Percentiles rank a stretch among this genome's conserved stretches.
Conservation (phyloP, 1,284 basidiomycete genomes). For the Rhodofomes roseus region DNA sequence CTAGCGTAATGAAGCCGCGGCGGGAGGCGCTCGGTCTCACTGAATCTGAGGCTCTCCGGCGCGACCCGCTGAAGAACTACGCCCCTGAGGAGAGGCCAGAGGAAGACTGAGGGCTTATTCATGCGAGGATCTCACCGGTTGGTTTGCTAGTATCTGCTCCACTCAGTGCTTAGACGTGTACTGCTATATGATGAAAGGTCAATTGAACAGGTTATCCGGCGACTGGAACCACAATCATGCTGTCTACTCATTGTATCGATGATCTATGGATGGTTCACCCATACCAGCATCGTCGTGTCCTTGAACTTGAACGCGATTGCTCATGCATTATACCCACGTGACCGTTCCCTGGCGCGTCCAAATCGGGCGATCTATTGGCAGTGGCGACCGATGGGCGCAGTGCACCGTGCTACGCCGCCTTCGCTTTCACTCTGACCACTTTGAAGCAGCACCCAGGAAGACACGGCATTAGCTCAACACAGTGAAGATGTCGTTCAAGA, state of each 20-base stretch:
- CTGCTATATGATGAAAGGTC: background rate
- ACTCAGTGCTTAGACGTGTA: background rate
- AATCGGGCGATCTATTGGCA: slow-evolving; percentile 19
- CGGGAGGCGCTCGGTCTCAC: slow-evolving; percentile 36
- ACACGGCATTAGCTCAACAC: background rate
- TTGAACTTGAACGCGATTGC: background rate
- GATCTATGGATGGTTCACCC: no score
- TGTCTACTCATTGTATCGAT: background rate
- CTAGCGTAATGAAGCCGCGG: slow-evolving; percentile 54
- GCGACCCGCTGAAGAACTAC: slow-evolving; percentile 78
- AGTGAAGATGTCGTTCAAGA: slow-evolving; percentile 54
- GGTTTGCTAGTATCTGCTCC: background rate
- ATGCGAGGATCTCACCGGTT: background rate
- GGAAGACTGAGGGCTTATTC: slow-evolving; percentile 12
- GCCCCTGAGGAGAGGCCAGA: slow-evolving; percentile 21
- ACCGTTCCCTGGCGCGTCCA: slow-evolving; percentile 15
- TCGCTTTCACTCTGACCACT: no score
- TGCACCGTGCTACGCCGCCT: background rate
- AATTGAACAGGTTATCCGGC: background rate
- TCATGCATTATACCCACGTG: slow-evolving; percentile 11
- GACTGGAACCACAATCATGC: background rate
- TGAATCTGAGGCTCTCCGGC: slow-evolving; percentile 71
- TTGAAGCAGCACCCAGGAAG: background rate
- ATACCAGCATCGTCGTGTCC: no score
- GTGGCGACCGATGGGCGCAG: slow-evolving; percentile 3